Evolutionary conservation across 768 basidiomycete genomes (phyloP), one percentile per base, ranked within the genome.

Genomic region (Candolleomyces efflorescens): DNA sequence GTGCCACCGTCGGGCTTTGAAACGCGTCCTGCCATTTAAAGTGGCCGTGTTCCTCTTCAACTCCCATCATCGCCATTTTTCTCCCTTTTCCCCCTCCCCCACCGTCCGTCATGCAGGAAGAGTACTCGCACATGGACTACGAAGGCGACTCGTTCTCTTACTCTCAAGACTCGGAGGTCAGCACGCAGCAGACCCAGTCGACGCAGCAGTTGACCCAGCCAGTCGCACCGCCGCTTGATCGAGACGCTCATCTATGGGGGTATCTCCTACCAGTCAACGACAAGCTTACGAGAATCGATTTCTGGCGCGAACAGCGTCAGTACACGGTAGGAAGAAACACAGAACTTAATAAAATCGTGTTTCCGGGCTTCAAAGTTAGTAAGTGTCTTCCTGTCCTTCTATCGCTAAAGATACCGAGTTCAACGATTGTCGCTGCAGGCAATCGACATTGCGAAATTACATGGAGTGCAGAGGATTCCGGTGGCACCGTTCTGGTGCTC

Each of bases 321-420:
- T 81, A 83, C 62, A 74, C 67, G 22, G 68, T 91, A 60, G 89
- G 89, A 24, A 78, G 89, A 52, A 77, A 78, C 59, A 64, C 53
- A 0, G 72, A 74, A 0, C 72, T 71, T 59, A 84, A 87, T 58
- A 66, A 73, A 52, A 73, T 89, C 46, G 69, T 83, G n/a, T 71
- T 92, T 24, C 79, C 84, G 4, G 86, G 87, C 9, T 81, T 78
- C 74, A 90, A 83, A 78, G 82, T 92, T 67, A 92, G 90, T 92
- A 63, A 75, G 83, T 80, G 59, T 22, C 48, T 10, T 15, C 20
- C 9, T 18, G 11, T 12, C 10, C 11, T 38, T 36, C 22, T 22
- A 44, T 53, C 0, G 32, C 32, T 15, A 46, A 12, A n/a, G 32
- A 36, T 20, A 22, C n/a, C 36, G 44, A 48, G 10, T 52, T 9